Conservation (phyloP, 495 filamentous ascomycete species). For the Penicilliopsis zonata region DNA sequence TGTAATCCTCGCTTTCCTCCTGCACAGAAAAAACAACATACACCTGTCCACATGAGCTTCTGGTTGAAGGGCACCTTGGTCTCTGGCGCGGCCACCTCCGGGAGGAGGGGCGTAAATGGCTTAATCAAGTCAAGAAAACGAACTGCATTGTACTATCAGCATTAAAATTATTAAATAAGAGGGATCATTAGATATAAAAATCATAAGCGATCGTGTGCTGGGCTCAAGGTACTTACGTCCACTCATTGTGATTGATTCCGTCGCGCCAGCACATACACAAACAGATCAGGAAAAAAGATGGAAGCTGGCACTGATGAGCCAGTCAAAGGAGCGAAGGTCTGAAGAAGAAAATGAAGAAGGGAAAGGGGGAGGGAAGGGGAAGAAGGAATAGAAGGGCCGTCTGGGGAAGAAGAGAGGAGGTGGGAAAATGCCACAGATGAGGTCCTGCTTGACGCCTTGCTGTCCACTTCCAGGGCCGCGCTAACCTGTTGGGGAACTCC, state of each 20-base stretch:
- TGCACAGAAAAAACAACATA: constrained; percentile 24
- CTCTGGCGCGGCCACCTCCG: constrained; percentile 96
- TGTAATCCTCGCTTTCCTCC: constrained; percentile 6
- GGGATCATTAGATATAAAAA: constrained; percentile 15
- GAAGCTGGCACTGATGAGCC: constrained; percentile 44
- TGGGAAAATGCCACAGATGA: constrained; percentile 20
- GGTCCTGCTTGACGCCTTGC: constrained; percentile 2
- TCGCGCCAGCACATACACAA: constrained; percentile 21
- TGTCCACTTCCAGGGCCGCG: neutral
- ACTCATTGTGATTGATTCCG: constrained; percentile 32
- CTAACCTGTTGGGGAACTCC: constrained; percentile 1
- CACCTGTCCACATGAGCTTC: constrained; percentile 98
- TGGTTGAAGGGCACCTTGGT: constrained; percentile 96
- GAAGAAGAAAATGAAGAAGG: constrained; percentile 29
- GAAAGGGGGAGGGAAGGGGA: constrained; percentile 22
- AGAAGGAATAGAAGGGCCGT: constrained; percentile 21
- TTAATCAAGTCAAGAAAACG: constrained; percentile 99
- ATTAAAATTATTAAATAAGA: constrained; percentile 19
- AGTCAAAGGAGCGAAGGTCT: constrained; percentile 34
- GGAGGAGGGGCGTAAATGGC: constrained; percentile 96
- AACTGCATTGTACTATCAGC: constrained; percentile 43
- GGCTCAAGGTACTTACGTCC: constrained; percentile 31
- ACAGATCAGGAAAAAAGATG: constrained; percentile 10
- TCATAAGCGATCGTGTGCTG: constrained; percentile 24
- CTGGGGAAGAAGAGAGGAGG: constrained; percentile 16